These are phyloP conservation scores for Circinella minor DNA, from an alignment of 371 early-diverging fungal species.

Conservation along the genomic window DNA sequence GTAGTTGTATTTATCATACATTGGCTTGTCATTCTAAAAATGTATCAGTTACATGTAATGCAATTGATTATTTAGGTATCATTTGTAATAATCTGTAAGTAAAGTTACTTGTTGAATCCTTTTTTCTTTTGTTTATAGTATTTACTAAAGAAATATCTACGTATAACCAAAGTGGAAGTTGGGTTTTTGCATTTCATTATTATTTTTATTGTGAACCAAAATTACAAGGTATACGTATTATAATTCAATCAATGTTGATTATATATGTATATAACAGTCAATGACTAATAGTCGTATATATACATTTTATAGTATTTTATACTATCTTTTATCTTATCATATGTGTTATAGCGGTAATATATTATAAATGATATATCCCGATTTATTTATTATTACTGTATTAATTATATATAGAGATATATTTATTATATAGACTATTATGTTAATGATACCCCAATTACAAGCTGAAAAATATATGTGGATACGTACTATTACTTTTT, in stretches of 20 bases:
- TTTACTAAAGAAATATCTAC: no score
- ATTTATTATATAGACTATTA: not conserved
- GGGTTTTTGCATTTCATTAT: constrained; percentile 74
- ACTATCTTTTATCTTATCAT: not conserved
- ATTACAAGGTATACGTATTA: constrained; percentile 37
- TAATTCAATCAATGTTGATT: not conserved
- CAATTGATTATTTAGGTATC: constrained; percentile 94
- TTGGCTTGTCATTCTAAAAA: constrained; percentile 84
- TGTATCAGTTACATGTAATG: constrained; percentile 71
- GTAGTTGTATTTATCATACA: constrained; percentile 83
- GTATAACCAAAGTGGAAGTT: constrained; percentile 80
- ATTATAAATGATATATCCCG: no score
- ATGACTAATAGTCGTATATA: no score
- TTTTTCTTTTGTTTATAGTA: no score
- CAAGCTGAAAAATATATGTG: constrained; percentile 7
- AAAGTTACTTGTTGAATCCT: no score
- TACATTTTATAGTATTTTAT: not conserved
- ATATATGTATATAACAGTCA: not conserved
- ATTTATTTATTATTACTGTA: no score
- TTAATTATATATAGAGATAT: no score
- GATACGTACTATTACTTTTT: not conserved
- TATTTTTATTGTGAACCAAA: constrained; percentile 46
- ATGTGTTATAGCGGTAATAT: not conserved
- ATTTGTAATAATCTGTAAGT: constrained; percentile 78
- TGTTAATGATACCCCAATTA: not conserved